Conservation (phyloP, 768 basidiomycete genomes). For the Kwoniella mangroviensis region DNA sequence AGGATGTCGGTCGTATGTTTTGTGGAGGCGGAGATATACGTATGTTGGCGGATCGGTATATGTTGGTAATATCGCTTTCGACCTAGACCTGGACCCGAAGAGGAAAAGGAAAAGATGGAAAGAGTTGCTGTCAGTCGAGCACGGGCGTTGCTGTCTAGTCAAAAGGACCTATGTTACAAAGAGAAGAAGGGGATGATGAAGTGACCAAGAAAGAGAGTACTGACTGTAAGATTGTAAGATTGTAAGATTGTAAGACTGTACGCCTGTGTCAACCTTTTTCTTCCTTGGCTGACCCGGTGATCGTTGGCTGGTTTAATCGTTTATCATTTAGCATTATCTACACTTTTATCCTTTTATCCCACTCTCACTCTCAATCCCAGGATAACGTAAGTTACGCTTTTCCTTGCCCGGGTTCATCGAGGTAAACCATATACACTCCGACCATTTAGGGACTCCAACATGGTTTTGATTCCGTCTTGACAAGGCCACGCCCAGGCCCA, state of each 20-base stretch:
- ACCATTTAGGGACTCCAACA: background rate
- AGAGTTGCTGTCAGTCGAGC: background rate
- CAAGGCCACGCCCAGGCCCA: background rate
- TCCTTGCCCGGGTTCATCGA: background rate
- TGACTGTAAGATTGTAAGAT: no score
- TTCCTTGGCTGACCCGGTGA: background rate
- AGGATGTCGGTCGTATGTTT: background rate
- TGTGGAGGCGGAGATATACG: slow-evolving; percentile 3
- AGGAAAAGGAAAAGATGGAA: background rate
- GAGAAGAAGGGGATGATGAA: background rate
- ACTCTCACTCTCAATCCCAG: background rate
- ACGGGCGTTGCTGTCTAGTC: background rate
- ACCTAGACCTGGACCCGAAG: background rate
- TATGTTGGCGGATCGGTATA: background rate
- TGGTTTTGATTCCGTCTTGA: background rate
- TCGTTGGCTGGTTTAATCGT: background rate
- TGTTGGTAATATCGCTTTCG: background rate
- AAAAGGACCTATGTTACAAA: background rate
- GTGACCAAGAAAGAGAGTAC: no score
- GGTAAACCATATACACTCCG: background rate
- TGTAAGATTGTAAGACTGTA: no score
- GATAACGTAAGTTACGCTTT: background rate
- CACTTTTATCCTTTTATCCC: background rate
- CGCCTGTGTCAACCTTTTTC: background rate
- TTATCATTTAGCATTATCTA: background rate